Base-by-base conservation (phyloP, 192 early-diverging fungal genomes). In the Chytriomyces sp. region DNA sequence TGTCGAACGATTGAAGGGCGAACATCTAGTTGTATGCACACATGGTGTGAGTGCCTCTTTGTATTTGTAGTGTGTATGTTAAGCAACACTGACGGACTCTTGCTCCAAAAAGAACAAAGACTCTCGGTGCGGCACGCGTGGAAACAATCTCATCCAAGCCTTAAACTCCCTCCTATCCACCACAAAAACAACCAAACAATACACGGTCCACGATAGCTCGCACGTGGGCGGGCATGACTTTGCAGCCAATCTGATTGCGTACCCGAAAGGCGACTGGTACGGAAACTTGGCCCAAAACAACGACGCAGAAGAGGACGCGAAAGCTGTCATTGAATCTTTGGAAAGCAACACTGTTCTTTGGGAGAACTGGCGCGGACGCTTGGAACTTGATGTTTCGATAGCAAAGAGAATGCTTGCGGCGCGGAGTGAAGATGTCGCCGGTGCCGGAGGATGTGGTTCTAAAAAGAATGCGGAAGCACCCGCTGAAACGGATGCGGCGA, bases 191-290 rank as follows among this genome's bases (percentile, higher is more conserved):
- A 43, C 20, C 67, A 18, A 13, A 35, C 8, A 71, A 45, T 63
- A 61, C 49, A 50, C 9, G 46, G 76, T 85, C 45, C 80, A 77
- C 35, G 81, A 75, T 6, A 82, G 86, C 45, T 86, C 84, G n/a
- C 89, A 90, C 79, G 80, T 90, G 26, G 89, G 89, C 35, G 89
- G 89, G 18, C 89, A 90, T 75, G 82, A 83, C 45, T 87, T 67
- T 57, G 89, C 89, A 10, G 86, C 83, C 8, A 90, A 90, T 71
- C 82, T 82, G 10, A 89, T 89, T 79, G 84, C 83, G 59, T 86
- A 85, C 68, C 87, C 89, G 7, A 73, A 69, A 3, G 86, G 86
- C 0, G 85, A 90, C 64, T 90, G 86, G 86, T 88, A 90, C 72
- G 89, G 87, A 9, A 77, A 81, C 26, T 61, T 82, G 47, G 69